A percentile compares a stretch with the other conserved stretches of the same genome.
Evolutionary conservation across 805 yeast genomes (phyloP).

Genomic region (Tetrapisispora phaffii): DNA sequence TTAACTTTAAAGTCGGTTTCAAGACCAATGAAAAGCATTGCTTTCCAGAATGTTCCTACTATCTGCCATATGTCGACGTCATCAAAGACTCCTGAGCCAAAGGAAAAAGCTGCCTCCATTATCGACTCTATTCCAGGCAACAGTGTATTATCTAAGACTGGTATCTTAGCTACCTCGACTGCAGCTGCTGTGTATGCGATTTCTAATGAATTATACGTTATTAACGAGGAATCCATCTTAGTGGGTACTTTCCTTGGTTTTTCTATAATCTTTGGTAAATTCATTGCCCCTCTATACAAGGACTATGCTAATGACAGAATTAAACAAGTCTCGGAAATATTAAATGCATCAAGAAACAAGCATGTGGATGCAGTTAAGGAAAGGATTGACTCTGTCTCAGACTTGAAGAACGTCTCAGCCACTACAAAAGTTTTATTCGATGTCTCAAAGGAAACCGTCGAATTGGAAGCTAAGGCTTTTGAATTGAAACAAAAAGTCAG

Average conservation of each 20-base stretch:
- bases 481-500: slow-evolving; percentile 87
- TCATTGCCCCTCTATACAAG: slow-evolving; percentile 88
- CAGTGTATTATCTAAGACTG: slow-evolving; percentile 81
- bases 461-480: slow-evolving; percentile 88
- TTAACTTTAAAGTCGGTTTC: slow-evolving; percentile 20
- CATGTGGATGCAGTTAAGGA: slow-evolving; percentile 89
- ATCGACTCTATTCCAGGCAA: slow-evolving; percentile 91
- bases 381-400: slow-evolving; percentile 80
- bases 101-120: slow-evolving; percentile 80
- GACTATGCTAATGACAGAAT: slow-evolving; percentile 87
- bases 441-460: slow-evolving; percentile 92
- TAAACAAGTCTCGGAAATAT: slow-evolving; percentile 66
- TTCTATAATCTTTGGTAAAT: slow-evolving; percentile 66
- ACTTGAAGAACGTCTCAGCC: slow-evolving; percentile 82
- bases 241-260: slow-evolving; percentile 73
- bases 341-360: slow-evolving; percentile 79
- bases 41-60: slow-evolving; percentile 35
- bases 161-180: slow-evolving; percentile 86
- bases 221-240: slow-evolving; percentile 89
- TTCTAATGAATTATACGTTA: slow-evolving; percentile 83
- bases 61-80: slow-evolving; percentile 52
- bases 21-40: slow-evolving; percentile 17
- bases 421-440: slow-evolving; percentile 89
- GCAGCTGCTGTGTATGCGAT: slow-evolving; percentile 93
- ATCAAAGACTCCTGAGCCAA: slow-evolving; percentile 51